Evolutionary conservation across 495 filamentous ascomycete species (phyloP).

Genomic region (Amorphotheca resinae): DNA sequence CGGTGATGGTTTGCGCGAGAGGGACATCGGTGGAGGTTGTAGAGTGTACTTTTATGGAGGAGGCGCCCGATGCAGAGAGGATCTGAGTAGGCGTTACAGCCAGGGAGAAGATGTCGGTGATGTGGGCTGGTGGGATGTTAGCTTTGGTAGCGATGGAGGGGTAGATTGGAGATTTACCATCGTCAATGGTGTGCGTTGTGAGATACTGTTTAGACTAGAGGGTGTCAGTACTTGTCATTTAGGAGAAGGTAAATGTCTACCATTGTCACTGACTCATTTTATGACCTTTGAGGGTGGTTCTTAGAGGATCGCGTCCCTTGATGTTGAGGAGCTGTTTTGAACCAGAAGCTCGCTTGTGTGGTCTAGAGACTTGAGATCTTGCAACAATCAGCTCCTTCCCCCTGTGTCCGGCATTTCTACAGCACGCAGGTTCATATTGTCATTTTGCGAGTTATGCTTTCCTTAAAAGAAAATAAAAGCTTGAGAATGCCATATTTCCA

Average conservation of each 20-base stretch:
- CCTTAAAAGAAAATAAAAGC: too few relatives aligned
- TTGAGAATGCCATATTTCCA: too few relatives aligned
- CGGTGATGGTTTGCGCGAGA: constrained; percentile 59
- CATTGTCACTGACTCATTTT: constrained; percentile 28
- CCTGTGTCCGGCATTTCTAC: too few relatives aligned
- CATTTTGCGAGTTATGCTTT: too few relatives aligned
- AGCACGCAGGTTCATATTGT: too few relatives aligned
- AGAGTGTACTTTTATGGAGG: constrained; percentile 63
- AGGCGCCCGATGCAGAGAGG: constrained; percentile 72
- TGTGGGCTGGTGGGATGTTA: constrained; percentile 52
- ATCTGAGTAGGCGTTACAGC: constrained; percentile 67
- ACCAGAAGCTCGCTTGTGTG: too few relatives aligned
- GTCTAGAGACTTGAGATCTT: too few relatives aligned
- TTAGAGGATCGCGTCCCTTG: too few relatives aligned
- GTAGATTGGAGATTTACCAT: constrained; percentile 42
- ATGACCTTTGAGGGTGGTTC: constrained; percentile 1
- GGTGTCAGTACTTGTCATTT: constrained; percentile 2
- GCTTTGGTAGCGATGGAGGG: constrained; percentile 7
- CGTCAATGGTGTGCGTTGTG: constrained; percentile 75
- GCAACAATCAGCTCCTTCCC: too few relatives aligned
- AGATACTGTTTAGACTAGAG: constrained; percentile 94
- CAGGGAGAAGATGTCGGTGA: constrained; percentile 79
- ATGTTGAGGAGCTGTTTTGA: too few relatives aligned
- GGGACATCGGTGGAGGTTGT: constrained; percentile 57
- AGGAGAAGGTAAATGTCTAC: constrained; percentile 15